Base-by-base conservation (phyloP, 1,139 yeast species). In the Yamadazyma triangularis region DNA sequence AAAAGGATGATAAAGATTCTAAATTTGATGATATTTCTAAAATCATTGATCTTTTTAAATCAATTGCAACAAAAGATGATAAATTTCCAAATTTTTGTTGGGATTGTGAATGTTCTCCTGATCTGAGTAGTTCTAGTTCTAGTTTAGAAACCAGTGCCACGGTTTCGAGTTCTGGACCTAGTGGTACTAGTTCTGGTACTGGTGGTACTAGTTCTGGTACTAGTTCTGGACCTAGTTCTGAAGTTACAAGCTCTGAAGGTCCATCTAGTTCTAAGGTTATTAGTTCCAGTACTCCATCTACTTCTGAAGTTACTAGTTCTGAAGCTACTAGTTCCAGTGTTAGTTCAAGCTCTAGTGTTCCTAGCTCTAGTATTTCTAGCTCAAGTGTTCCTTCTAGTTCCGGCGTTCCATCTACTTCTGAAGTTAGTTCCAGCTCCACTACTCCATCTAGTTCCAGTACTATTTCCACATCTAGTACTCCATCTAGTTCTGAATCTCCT, bases 51-150 rank as follows among this genome's bases (percentile, higher is more conserved):
- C 33, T 43, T 30, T 42, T 50, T 29, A 28, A 39, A n/a, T 30
- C 37, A 6, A 41, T 49, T 32, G 48, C 42, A 18, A 42, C 48
- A 14, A 30, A 35, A 12, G 28, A 42, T 22, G 26, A 12, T 11
- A 27, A 27, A 3, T 30, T 50, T 24, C 44, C 43, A 18, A 44
- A 45, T 30, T 44, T 40, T 40, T 51, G 56, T 41, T 52, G 56
- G 55, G 44, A 42, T 28, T 50, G 56, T 41, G 45, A 45, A 31
- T 50, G 56, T 42, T 38, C 43, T n/a, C 31, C 24, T 14, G 15
- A 29, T 16, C 32, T 37, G 8, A 15, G n/a, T n/a, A n/a, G n/a
- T n/a, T n/a, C n/a, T n/a, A n/a, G n/a, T n/a, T n/a, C n/a, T n/a
- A n/a, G n/a, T n/a, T n/a, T n/a, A n/a, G n/a, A n/a, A n/a, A n/a